phyloP scores from a whole-genome alignment of 495 filamentous ascomycete species.

The Cryomyces minteri region DNA sequence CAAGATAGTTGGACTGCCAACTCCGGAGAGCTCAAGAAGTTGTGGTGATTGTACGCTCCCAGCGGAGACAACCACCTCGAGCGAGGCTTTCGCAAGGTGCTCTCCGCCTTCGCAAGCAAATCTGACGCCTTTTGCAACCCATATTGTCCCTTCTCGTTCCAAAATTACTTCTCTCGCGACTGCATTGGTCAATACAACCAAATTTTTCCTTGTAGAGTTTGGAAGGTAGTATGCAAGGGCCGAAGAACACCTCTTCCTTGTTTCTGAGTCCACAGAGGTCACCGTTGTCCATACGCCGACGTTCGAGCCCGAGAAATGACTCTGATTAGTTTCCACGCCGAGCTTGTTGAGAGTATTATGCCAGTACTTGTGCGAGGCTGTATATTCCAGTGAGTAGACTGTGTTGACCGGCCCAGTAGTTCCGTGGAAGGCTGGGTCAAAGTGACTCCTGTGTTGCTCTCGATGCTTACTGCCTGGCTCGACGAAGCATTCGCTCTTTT shows the following conservation, averaged over 20 bases:
- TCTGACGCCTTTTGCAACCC: constrained; percentile 14
- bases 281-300: constrained; percentile 28
- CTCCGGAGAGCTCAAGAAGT: constrained; percentile 43
- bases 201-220: constrained; percentile 1
- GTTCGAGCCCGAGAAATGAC: constrained; percentile 24
- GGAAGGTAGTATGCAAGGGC: constrained; percentile 6
- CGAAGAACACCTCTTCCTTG: constrained; percentile 2
- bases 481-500: constrained; percentile 30
- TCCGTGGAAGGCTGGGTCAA: constrained; percentile 20
- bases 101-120: constrained; percentile 19
- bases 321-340: constrained; percentile 21
- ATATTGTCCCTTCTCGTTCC: constrained; percentile 1
- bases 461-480: constrained; percentile 19
- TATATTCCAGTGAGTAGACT: constrained; percentile 24
- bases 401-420: constrained; percentile 25
- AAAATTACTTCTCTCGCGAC: constrained; percentile 1
- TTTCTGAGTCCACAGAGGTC: constrained; percentile 17
- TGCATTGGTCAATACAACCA: constrained; percentile 10
- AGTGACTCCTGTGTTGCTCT: constrained; percentile 13
- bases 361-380: constrained; percentile 27
- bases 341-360: constrained; percentile 26
- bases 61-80: constrained; percentile 43
- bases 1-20: constrained; percentile 35
- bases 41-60: constrained; percentile 44
- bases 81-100: constrained; percentile 17